Evolutionary conservation across 163 green algal genomes (phyloP).

Genomic region (Picocystis sp.): DNA sequence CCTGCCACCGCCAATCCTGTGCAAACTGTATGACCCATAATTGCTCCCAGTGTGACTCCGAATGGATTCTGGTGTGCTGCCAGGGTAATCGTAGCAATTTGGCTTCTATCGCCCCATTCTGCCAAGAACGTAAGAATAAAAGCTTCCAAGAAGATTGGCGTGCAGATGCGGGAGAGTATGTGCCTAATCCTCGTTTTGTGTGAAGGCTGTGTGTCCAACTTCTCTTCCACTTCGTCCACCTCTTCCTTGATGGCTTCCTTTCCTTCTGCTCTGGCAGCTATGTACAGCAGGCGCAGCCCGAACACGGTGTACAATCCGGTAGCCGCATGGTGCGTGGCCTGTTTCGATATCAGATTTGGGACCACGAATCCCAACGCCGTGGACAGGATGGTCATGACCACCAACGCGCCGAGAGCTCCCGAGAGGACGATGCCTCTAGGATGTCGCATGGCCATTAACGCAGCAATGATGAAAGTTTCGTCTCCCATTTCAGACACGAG

Average conservation of each 20-base stretch:
- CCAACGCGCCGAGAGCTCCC: conserved; percentile 35
- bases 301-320: conserved; percentile 48
- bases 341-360: conserved; percentile 28
- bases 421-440: conserved; percentile 31
- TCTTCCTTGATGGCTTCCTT: conserved; percentile 38
- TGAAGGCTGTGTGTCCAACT: conserved; percentile 33
- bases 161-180: conserved; percentile 16
- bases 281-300: conserved; percentile 34
- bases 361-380: conserved; percentile 24
- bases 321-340: conserved; percentile 25
- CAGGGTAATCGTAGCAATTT: conserved; percentile 84
- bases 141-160: conserved; percentile 31
- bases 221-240: conserved; percentile 74
- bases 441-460: conserved; percentile 34
- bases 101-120: conserved; percentile 94
- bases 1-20: conserved; percentile 82
- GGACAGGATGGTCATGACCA: conserved; percentile 46
- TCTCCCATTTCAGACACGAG: conserved; percentile 34
- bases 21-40: conserved; percentile 78
- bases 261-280: conserved; percentile 24
- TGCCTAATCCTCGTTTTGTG: conserved; percentile 5
- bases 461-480: conserved; percentile 43
- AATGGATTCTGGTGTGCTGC: conserved; percentile 31
- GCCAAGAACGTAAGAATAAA: conserved; percentile 94
- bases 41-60: conserved; percentile 74